Percentiles rank a stretch among this genome's conserved stretches.
These are phyloP conservation scores for Apiotrichum veenhuisii DNA, from an alignment of 1,284 basidiomycete genomes.

Conservation along the genomic window DNA sequence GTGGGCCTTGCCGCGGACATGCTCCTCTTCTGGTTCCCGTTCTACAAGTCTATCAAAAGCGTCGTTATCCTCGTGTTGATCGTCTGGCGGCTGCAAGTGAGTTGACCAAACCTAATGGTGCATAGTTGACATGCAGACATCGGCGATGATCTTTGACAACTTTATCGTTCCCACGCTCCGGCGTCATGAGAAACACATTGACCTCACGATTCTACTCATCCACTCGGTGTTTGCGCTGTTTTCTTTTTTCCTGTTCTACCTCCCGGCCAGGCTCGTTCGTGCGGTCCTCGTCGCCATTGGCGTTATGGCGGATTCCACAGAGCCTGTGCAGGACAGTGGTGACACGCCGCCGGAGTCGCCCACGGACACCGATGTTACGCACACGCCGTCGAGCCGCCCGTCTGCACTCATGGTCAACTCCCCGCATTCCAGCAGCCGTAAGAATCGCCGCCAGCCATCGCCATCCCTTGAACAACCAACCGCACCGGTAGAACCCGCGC, in stretches of 20 bases:
- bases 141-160: constrained; percentile 22
- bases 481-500: too few species aligned
- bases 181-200: constrained; percentile 36
- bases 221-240: constrained; percentile 20
- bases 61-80: constrained; percentile 22
- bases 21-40: constrained; percentile 35
- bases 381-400: background rate
- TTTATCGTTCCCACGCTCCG: constrained; percentile 23
- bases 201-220: constrained; percentile 33
- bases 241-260: constrained; percentile 14
- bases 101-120: background rate
- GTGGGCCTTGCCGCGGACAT: constrained; percentile 14
- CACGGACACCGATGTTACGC: background rate
- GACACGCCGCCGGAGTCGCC: background rate
- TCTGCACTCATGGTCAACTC: too few species aligned
- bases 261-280: constrained; percentile 3
- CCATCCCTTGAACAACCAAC: too few species aligned
- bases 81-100: constrained; percentile 27
- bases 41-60: constrained; percentile 31
- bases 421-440: too few species aligned
- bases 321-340: background rate
- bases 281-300: background rate
- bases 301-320: background rate
- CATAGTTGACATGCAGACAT: constrained; percentile 19
- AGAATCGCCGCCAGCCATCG: too few species aligned